Conservation (phyloP, 257 asterid genomes). For the Rehmannia glutinosa region DNA sequence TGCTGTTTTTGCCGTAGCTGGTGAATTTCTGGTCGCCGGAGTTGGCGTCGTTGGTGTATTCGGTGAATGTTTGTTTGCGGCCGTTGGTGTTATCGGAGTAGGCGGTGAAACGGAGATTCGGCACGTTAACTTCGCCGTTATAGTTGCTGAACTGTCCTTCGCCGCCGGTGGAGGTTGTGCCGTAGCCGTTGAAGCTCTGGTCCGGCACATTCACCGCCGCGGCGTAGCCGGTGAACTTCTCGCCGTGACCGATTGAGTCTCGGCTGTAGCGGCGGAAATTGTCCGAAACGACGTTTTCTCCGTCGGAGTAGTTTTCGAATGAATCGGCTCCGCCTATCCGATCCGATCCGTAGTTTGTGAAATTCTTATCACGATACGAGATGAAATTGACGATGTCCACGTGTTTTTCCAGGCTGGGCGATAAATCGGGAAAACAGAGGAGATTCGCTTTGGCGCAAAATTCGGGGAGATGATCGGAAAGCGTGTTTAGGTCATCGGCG, state of each 20-base stretch:
- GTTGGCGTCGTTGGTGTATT: constrained; percentile 34
- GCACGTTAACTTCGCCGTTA: constrained; percentile 27
- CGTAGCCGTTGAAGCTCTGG: constrained; percentile 56
- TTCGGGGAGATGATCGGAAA: constrained; percentile 40
- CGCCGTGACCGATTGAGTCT: constrained; percentile 41
- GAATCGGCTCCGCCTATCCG: constrained; percentile 45
- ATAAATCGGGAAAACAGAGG: constrained; percentile 46
- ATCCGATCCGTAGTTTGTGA: constrained; percentile 55
- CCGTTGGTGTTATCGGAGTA: constrained; percentile 51
- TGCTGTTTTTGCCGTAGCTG: constrained; percentile 61
- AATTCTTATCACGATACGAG: constrained; percentile 31
- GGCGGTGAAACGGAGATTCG: constrained; percentile 45
- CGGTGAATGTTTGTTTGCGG: constrained; percentile 34
- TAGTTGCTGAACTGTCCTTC: constrained; percentile 42
- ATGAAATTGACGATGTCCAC: constrained; percentile 36
- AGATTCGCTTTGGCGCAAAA: constrained; percentile 61
- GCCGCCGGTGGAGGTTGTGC: constrained; percentile 53
- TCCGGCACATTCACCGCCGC: constrained; percentile 28
- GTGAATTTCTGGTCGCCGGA: constrained; percentile 52
- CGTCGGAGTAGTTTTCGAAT: constrained; percentile 50
- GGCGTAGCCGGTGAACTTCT: constrained; percentile 43
- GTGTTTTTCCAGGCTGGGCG: constrained; percentile 40
- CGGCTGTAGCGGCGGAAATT: constrained; percentile 68
- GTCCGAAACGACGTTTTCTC: constrained; percentile 24
- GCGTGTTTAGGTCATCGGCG: constrained; percentile 36